A percentile compares a stretch with the other conserved stretches of the same genome.
Evolutionary conservation across 1,284 basidiomycete species (phyloP).

Genomic region (Marasmius oreades): DNA sequence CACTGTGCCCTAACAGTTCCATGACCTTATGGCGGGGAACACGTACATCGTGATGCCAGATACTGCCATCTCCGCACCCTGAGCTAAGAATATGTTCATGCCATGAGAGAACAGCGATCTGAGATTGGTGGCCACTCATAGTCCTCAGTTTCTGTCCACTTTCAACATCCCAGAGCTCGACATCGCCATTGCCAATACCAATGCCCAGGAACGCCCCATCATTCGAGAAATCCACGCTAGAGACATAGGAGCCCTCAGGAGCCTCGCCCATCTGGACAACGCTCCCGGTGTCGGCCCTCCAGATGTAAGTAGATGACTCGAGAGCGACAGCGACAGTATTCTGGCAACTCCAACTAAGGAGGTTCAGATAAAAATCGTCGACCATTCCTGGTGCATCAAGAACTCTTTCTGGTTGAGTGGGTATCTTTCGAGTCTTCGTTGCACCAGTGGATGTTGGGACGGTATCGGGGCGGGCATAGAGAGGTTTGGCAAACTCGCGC

Average conservation of each 20-base stretch:
- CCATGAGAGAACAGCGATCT: conserved; percentile 85
- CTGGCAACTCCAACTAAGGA: conserved; percentile 84
- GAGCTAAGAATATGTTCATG: conserved; percentile 82
- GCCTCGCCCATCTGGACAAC: conserved; percentile 79
- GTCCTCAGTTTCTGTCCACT: conserved; percentile 79
- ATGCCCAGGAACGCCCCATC: conserved; percentile 88
- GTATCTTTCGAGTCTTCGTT: conserved; percentile 69
- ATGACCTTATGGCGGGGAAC: conserved; percentile 85
- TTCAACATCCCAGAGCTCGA: conserved; percentile 96
- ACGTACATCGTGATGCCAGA: conserved; percentile 93
- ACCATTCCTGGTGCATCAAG: conserved; percentile 94
- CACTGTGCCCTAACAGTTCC: conserved; percentile 84
- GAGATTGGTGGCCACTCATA: conserved; percentile 81
- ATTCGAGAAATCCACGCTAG: conserved; percentile 81
- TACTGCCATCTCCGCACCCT: conserved; percentile 87
- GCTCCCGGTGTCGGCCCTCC: conserved; percentile 88
- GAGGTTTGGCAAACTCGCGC: conserved; percentile 67
- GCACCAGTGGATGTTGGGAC: conserved; percentile 59
- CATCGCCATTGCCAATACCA: conserved; percentile 81
- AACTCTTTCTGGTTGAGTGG: conserved; percentile 84
- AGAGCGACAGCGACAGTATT: conserved; percentile 91
- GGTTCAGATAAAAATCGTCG: conserved; percentile 97
- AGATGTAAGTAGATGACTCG: conserved; percentile 81
- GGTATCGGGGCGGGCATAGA: conserved; percentile 64
- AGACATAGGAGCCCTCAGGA: conserved; percentile 71